Evolutionary conservation across 2,329 filamentous ascomycete genomes (phyloP).

Genomic region (Xylariales sp.): DNA sequence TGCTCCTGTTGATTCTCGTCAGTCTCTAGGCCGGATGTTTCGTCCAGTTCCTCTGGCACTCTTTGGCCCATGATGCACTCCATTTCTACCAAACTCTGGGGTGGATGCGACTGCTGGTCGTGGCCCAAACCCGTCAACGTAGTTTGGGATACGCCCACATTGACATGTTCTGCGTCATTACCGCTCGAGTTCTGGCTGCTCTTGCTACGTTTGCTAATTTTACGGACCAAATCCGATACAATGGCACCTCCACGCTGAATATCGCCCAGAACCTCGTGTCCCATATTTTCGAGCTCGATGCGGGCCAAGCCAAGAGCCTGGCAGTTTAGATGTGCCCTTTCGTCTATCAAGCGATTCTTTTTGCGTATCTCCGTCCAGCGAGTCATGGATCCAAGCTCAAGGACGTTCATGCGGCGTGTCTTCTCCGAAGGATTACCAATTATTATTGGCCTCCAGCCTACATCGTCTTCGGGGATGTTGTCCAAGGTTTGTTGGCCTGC

Average conservation of each 20-base stretch:
- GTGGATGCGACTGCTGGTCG: constrained; percentile 14
- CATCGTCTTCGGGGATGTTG: constrained; percentile 45
- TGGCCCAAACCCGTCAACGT: constrained; percentile 15
- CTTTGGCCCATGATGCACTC: constrained; percentile 33
- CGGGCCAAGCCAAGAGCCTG: constrained; percentile 27
- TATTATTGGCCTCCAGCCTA: constrained; percentile 64
- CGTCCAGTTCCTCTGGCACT: constrained; percentile 30
- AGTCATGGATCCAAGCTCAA: constrained; percentile 65
- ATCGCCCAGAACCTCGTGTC: constrained; percentile 20
- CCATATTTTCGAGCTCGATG: constrained; percentile 20
- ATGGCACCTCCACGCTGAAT: constrained; percentile 23
- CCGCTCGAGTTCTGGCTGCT: constrained; percentile 15
- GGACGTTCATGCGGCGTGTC: constrained; percentile 63
- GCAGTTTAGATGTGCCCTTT: constrained; percentile 28
- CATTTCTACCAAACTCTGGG: constrained; percentile 22
- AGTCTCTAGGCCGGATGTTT: too few species aligned
- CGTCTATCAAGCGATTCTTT: constrained; percentile 54
- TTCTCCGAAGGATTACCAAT: constrained; percentile 68
- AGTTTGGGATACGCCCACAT: constrained; percentile 10
- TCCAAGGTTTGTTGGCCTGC: constrained; percentile 18
- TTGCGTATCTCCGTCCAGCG: constrained; percentile 70
- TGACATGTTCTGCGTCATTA: constrained; percentile 18
- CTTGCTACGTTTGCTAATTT: constrained; percentile 28
- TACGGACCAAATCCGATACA: constrained; percentile 24
- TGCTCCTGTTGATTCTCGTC: too few species aligned